Evolutionary conservation across 2,329 filamentous ascomycete species (phyloP), one percentile per base, ranked within the genome.

Genomic region (Alternaria novae-zelandiae): DNA sequence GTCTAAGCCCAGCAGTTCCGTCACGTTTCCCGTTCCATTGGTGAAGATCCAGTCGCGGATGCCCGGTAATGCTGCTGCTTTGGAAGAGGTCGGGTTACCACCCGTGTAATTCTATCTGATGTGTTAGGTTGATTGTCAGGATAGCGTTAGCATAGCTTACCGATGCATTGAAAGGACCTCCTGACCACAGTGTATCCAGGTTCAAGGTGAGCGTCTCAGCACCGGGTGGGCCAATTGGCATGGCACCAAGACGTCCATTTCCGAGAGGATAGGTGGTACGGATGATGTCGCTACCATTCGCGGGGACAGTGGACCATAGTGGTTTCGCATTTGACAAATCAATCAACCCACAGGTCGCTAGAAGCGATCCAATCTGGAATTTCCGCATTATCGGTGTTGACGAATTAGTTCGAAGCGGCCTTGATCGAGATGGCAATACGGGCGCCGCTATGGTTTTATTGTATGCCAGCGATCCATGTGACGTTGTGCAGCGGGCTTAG

Each of bases 101-200:
- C 85, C 84, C 0, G 74, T 80, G 66, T 86, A 86, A 58, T 76
- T 79, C 75, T 81, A n/a, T 10, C 0, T 23, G 17, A 10, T n/a
- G 5, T 5, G 47, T 45, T 20, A 57, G 32, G 3, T 36, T 0
- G 0, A 36, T 15, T 17, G 1, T 1, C 9, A 13, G 5, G 6
- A 28, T 1, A 5, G 12, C n/a, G 9, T 23, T 1, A 6, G 5
- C 5, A 1, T 1, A 13, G 64, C 75, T 68, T 67, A 82, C 82
- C 17, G 72, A 70, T 43, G 71, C 74, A 58, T 84, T 78, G 59
- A 86, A 86, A 0, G 84, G 84, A 0, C 85, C 85, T 3, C 83
- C 84, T 3, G 81, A 82, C 85, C 84, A 86, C 2, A 86, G 66
- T 2, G 78, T 83, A 60, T 87, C 85, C 17, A 84, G 66, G 54